Evolutionary conservation across 495 filamentous ascomycete genomes (phyloP).

Genomic region (Talaromyces wortmannii): DNA sequence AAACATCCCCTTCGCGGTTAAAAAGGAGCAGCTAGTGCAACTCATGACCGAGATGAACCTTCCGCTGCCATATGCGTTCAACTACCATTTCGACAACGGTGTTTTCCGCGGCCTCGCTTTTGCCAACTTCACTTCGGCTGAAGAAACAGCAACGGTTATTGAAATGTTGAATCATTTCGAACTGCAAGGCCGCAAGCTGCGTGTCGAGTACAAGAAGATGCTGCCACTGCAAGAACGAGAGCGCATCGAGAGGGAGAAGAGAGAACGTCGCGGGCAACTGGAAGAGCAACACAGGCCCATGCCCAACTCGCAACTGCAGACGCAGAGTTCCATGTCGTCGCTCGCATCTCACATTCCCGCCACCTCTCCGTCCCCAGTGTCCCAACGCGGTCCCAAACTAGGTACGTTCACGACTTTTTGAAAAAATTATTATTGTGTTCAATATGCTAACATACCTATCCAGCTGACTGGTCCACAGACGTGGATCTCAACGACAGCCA

Average conservation of each 20-base stretch:
- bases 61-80: constrained; percentile 95
- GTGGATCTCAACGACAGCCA: constrained; percentile 89
- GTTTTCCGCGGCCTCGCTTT: constrained; percentile 96
- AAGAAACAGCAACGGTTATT: constrained; percentile 89
- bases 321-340: constrained; percentile 78
- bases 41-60: constrained; percentile 89
- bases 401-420: constrained; percentile 37
- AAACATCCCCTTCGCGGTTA: constrained; percentile 97
- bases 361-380: constrained; percentile 67
- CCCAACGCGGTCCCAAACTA: constrained; percentile 53
- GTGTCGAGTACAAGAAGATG: constrained; percentile 99
- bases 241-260: constrained; percentile 93
- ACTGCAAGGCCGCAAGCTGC: constrained; percentile 84
- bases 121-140: constrained; percentile 93
- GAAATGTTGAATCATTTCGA: constrained; percentile 90
- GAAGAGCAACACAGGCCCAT: constrained; percentile 92
- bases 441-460: constrained; percentile 15
- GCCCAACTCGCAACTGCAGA: constrained; percentile 56
- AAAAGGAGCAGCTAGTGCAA: constrained; percentile 88
- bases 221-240: constrained; percentile 89
- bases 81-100: constrained; percentile 98
- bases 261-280: constrained; percentile 90
- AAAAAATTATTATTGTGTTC: no score
- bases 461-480: constrained; percentile 32
- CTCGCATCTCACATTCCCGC: constrained; percentile 64